phyloP scores from a whole-genome alignment of 257 asterid species.

The Nicotiana tomentosiformis region DNA sequence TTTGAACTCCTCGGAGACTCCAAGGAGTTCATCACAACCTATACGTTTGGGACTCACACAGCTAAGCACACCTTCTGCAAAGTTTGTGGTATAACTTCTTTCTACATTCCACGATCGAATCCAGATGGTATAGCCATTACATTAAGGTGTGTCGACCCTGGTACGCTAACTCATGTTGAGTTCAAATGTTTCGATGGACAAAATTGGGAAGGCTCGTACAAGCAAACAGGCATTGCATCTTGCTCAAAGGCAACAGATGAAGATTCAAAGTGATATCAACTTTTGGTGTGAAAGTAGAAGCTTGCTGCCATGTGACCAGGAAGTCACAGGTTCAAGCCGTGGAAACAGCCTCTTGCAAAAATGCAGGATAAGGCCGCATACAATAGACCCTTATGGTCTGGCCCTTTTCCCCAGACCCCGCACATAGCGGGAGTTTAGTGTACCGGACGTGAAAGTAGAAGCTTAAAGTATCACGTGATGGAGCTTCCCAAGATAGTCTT shows the following conservation, averaged over 20 bases:
- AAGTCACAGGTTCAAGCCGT: too few relatives aligned
- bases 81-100: conserved; percentile 83
- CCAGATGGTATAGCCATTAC: conserved; percentile 71
- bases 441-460: too few relatives aligned
- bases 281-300: background rate
- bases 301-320: too few relatives aligned
- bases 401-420: too few relatives aligned
- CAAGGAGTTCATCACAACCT: conserved; percentile 54
- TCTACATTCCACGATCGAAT: conserved; percentile 73
- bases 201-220: conserved; percentile 62
- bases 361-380: too few relatives aligned
- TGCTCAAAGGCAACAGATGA: conserved; percentile 32
- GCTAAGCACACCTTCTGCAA: conserved; percentile 85
- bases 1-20: conserved; percentile 70
- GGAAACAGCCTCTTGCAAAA: too few relatives aligned
- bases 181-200: conserved; percentile 54
- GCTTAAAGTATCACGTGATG: too few relatives aligned
- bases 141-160: conserved; percentile 54
- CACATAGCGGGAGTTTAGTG: too few relatives aligned
- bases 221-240: conserved; percentile 36
- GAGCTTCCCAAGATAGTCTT: too few relatives aligned
- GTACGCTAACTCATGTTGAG: conserved; percentile 66
- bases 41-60: conserved; percentile 75
- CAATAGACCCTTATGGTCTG: too few relatives aligned
- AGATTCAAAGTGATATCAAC: conserved; percentile 16